These are phyloP conservation scores for Colletotrichum agaves DNA, from an alignment of 2,329 filamentous ascomycete genomes.

Conservation along the genomic window DNA sequence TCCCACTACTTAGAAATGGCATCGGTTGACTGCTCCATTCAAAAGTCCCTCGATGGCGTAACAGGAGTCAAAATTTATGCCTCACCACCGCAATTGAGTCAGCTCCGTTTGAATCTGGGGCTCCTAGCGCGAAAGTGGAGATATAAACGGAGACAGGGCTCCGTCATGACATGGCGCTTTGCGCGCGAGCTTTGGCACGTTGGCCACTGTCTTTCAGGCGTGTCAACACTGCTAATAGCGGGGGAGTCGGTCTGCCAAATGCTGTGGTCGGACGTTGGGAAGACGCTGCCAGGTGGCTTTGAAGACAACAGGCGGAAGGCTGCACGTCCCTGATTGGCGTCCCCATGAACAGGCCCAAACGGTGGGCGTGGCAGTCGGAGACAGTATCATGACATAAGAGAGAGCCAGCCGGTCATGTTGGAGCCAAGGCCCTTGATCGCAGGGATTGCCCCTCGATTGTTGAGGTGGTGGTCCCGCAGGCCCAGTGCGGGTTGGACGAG, in stretches of 20 bases:
- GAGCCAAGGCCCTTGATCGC: slow-evolving; percentile 18
- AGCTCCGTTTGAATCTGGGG: slow-evolving; percentile 17
- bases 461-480: slow-evolving; percentile 8
- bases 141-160: slow-evolving; percentile 21
- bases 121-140: slow-evolving; percentile 8
- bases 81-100: slow-evolving; percentile 20
- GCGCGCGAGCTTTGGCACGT: background rate
- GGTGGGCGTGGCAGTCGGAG: slow-evolving; percentile 27
- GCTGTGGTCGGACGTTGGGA: slow-evolving; percentile 23
- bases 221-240: background rate
- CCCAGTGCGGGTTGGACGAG: slow-evolving; percentile 16
- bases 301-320: background rate
- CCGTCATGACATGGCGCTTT: slow-evolving; percentile 23
- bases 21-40: background rate
- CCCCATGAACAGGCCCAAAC: slow-evolving; percentile 29
- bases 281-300: slow-evolving; percentile 7
- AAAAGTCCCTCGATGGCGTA: slow-evolving; percentile 28
- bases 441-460: slow-evolving; percentile 28
- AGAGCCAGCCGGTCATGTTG: slow-evolving; percentile 1
- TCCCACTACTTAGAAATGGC: slow-evolving; percentile 21
- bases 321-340: slow-evolving; percentile 22
- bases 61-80: slow-evolving; percentile 13
- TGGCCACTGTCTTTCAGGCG: background rate
- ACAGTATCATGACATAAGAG: slow-evolving; percentile 34
- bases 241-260: slow-evolving; percentile 17